phyloP scores from a whole-genome alignment of 495 filamentous ascomycete genomes.

The Penicillium antarcticum region DNA sequence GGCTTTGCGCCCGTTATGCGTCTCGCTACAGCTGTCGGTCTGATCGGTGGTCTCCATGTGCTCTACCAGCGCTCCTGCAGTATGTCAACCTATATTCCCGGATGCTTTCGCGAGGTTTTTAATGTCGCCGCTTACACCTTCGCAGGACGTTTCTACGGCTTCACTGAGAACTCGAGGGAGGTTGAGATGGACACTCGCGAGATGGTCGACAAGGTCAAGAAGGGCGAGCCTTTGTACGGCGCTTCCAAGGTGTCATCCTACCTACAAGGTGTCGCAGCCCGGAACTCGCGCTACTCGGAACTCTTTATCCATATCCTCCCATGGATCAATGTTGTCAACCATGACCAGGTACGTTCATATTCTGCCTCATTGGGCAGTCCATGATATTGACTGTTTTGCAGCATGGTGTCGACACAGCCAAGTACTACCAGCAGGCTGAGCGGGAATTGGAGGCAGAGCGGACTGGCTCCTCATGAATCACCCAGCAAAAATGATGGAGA shows the following conservation, averaged over 20 bases:
- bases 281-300: conserved; percentile 88
- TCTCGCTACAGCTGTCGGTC: conserved; percentile 64
- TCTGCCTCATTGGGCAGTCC: background rate
- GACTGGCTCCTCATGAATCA: conserved; percentile 23
- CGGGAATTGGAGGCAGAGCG: conserved; percentile 82
- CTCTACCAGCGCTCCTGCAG: conserved; percentile 72
- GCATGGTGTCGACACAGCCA: conserved; percentile 96
- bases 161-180: conserved; percentile 86
- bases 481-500: background rate
- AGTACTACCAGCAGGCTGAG: conserved; percentile 97
- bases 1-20: conserved; percentile 83
- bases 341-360: conserved; percentile 60
- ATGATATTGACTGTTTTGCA: conserved; percentile 32
- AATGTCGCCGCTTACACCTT: conserved; percentile 13
- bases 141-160: conserved; percentile 81
- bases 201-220: conserved; percentile 95
- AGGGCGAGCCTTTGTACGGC: conserved; percentile 87
- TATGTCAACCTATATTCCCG: conserved; percentile 30
- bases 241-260: conserved; percentile 71
- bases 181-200: conserved; percentile 95
- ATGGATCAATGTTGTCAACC: conserved; percentile 98
- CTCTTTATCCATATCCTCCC: conserved; percentile 80
- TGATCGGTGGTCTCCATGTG: conserved; percentile 71
- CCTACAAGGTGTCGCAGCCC: conserved; percentile 87
- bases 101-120: background rate